Base-by-base conservation (phyloP, 179 eudicot genomes). In the Actinidia arguta region DNA sequence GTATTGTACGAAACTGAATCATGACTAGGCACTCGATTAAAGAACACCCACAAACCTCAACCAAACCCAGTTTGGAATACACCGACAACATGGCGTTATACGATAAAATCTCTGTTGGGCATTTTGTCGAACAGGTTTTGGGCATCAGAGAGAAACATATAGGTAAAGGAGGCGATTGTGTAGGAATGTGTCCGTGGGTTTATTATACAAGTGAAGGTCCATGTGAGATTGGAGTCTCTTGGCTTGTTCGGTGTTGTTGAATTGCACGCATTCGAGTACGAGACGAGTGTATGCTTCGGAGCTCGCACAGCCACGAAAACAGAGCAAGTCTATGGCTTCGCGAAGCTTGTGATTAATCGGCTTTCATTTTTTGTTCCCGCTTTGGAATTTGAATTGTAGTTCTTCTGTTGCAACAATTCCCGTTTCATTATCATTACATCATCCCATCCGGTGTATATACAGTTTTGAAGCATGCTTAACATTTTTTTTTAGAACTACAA, bases 1-100 rank as follows among this genome's bases (percentile, higher is more conserved):
- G 94, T 85, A 13, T 89, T 92, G 83, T 89, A 92, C 0, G 92
- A 92, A 27, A 92, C 91, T 68, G 87, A 85, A 85, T 92, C 92
- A 61, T 87, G 81, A 74, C 42, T 17, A 8, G 89, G 87, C 91
- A 90, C 89, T 77, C 73, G 75, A 56, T 90, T 75, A 68, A 90
- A 92, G 39, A 90, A 80, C 22, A 47, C 86, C 79, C 87, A 84
- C 82, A 89, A 87, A 78, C 92, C 8, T 78, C 79, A 81, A 90
- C 83, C 24, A 39, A 81, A 47, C 90, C 92, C 51, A 83, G 74
- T 55, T 86, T 92, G 62, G 89, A 87, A 63, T 85, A 92, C 88
- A 82, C 91, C 51, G 85, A 85, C 58, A 92, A 80, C 83, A 90
- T 83, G 52, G 89, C 88, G 63, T 89, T 89, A 82, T 88, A 89